Evolutionary conservation across 768 basidiomycete species (phyloP).

Genomic region (Phanerochaete carnosa): DNA sequence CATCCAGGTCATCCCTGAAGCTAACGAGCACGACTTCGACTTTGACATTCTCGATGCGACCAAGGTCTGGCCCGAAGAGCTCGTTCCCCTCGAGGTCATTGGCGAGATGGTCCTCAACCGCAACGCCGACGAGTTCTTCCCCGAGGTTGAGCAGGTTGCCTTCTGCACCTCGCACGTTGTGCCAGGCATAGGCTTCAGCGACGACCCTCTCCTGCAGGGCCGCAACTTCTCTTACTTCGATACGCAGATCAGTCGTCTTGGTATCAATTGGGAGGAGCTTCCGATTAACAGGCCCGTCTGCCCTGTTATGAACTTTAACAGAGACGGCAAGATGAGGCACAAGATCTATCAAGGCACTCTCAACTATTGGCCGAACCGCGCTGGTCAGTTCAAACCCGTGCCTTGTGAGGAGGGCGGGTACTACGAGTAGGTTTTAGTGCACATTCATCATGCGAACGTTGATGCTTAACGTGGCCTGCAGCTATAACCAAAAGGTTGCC

Average conservation of each 20-base stretch:
- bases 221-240: conserved; percentile 88
- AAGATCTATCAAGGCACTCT: conserved; percentile 54
- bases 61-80: conserved; percentile 82
- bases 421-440: conserved; percentile 38
- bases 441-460: conserved; percentile 11
- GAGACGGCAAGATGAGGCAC: conserved; percentile 57
- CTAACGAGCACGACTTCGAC: conserved; percentile 75
- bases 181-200: conserved; percentile 67
- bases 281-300: conserved; percentile 84
- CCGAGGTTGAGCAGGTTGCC: conserved; percentile 86
- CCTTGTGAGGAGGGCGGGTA: conserved; percentile 54
- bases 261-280: conserved; percentile 75
- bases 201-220: conserved; percentile 80
- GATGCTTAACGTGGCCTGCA: conserved; percentile 18
- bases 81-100: conserved; percentile 73
- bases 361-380: conserved; percentile 87
- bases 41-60: conserved; percentile 88
- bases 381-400: conserved; percentile 45
- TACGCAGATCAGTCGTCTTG: conserved; percentile 78
- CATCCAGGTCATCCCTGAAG: conserved; percentile 69
- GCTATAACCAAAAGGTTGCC: conserved; percentile 44
- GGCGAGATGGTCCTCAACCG: conserved; percentile 71
- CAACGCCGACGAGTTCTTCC: conserved; percentile 72
- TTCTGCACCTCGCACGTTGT: conserved; percentile 71
- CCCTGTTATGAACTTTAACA: conserved; percentile 67